Evolutionary conservation across 2,329 filamentous ascomycete species (phyloP).

Genomic region (Neospermospora avenae): DNA sequence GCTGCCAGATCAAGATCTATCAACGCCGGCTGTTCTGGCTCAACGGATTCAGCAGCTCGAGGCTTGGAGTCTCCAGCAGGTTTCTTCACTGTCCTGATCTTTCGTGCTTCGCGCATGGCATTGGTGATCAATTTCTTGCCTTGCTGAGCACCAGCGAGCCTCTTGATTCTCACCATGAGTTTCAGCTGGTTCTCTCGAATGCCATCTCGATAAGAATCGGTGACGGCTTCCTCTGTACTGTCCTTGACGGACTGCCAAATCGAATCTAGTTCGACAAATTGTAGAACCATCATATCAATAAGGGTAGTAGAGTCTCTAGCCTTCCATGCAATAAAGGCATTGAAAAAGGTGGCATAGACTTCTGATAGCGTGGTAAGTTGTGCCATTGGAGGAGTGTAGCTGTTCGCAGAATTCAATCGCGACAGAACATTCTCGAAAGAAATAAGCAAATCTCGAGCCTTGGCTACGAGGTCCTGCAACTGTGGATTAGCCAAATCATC

Average conservation of each 20-base stretch:
- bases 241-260: slow-evolving; percentile 83
- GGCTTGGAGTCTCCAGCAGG: slow-evolving; percentile 68
- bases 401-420: slow-evolving; percentile 62
- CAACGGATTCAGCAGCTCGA: slow-evolving; percentile 46
- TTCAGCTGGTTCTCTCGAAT: slow-evolving; percentile 79
- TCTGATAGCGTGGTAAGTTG: slow-evolving; percentile 62
- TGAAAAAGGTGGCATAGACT: slow-evolving; percentile 70
- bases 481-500: slow-evolving; percentile 59
- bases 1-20: slow-evolving; percentile 43
- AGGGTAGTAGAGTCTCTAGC: slow-evolving; percentile 74
- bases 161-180: slow-evolving; percentile 75
- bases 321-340: slow-evolving; percentile 82
- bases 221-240: slow-evolving; percentile 68
- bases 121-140: slow-evolving; percentile 72
- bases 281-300: slow-evolving; percentile 80
- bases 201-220: slow-evolving; percentile 73
- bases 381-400: slow-evolving; percentile 61
- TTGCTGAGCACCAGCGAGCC: slow-evolving; percentile 66
- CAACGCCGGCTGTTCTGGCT: slow-evolving; percentile 39
- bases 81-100: slow-evolving; percentile 61
- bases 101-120: slow-evolving; percentile 69
- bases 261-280: slow-evolving; percentile 79
- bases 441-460: slow-evolving; percentile 73
- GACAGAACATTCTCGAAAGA: slow-evolving; percentile 73
- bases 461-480: slow-evolving; percentile 69